Percentiles rank a stretch among this genome's conserved stretches.
Conservation (phyloP, 108 stramenopile species). For the Pseudonitzschia multiseries region DNA sequence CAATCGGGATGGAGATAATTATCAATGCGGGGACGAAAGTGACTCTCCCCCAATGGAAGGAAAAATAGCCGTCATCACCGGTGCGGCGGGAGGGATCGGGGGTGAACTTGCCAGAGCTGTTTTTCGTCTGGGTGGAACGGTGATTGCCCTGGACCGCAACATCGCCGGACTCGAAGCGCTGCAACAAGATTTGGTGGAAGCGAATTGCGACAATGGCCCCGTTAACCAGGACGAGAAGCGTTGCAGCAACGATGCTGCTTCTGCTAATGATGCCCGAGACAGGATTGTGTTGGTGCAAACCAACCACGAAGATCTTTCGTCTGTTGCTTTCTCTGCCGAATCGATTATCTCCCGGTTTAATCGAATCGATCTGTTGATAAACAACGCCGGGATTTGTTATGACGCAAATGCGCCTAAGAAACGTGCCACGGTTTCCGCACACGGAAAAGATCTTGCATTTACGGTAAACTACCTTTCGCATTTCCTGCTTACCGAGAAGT, state of each 20-base stretch:
- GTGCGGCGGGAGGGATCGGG: slow-evolving; percentile 55
- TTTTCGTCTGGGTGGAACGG: slow-evolving; percentile 44
- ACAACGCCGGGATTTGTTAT: slow-evolving; percentile 56
- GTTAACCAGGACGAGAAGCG: slow-evolving; percentile 12
- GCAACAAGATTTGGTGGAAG: slow-evolving; percentile 4
- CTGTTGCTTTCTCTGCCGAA: not conserved
- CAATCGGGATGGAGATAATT: not conserved
- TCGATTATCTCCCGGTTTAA: slow-evolving; percentile 8
- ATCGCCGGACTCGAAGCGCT: slow-evolving; percentile 27
- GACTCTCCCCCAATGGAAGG: not conserved
- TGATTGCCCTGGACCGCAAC: slow-evolving; percentile 50
- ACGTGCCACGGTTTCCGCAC: not conserved
- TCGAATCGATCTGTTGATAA: slow-evolving; percentile 50
- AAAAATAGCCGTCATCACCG: slow-evolving; percentile 34
- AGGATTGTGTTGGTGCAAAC: not conserved
- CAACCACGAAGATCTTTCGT: slow-evolving; percentile 10
- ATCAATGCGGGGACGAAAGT: not conserved
- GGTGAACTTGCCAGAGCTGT: slow-evolving; percentile 28
- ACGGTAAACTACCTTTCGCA: slow-evolving; percentile 69
- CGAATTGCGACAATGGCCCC: not conserved
- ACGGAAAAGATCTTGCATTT: slow-evolving; percentile 40
- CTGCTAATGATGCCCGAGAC: slow-evolving; percentile 36
- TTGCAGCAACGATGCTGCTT: no score
- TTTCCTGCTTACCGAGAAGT: slow-evolving; percentile 57
- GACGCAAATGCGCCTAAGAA: not conserved